Conservation (phyloP, 2,329 filamentous ascomycete genomes). For the Pyricularia sp. region DNA sequence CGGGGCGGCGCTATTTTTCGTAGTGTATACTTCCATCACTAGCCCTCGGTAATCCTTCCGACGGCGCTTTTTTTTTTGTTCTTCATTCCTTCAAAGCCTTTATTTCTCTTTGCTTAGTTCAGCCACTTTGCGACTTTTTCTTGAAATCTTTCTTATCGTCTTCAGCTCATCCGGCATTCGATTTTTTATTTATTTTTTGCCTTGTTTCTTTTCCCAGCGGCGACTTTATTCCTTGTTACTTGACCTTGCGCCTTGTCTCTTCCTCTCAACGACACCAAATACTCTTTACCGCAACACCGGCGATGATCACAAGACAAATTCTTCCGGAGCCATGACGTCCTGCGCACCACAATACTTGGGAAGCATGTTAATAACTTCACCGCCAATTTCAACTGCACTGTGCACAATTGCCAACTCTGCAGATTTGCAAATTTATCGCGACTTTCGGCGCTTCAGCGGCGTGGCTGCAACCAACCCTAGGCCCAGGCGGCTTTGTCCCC, state of each 20-base stretch:
- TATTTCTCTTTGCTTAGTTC: neutral
- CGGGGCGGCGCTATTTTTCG: neutral
- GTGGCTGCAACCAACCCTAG: conserved; percentile 7
- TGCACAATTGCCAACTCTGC: neutral
- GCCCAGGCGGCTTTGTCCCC: conserved; percentile 9
- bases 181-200: neutral
- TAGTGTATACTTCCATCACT: neutral
- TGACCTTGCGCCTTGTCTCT: neutral
- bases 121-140: neutral
- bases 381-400: conserved; percentile 6
- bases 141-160: neutral
- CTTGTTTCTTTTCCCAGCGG: neutral
- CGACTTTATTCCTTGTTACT: neutral
- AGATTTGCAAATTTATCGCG: conserved; percentile 6
- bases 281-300: conserved; percentile 7
- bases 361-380: conserved; percentile 13
- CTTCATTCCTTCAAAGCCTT: neutral
- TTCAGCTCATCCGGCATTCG: neutral
- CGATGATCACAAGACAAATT: conserved; percentile 21
- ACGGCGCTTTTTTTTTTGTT: neutral
- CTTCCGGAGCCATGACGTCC: conserved; percentile 33
- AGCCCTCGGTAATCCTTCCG: neutral
- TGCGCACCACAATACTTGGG: conserved; percentile 25
- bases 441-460: conserved; percentile 8
- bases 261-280: neutral